Evolutionary conservation across 164 flowering plant genomes (phyloP).

Genomic region (Paratinospora sagittata): DNA sequence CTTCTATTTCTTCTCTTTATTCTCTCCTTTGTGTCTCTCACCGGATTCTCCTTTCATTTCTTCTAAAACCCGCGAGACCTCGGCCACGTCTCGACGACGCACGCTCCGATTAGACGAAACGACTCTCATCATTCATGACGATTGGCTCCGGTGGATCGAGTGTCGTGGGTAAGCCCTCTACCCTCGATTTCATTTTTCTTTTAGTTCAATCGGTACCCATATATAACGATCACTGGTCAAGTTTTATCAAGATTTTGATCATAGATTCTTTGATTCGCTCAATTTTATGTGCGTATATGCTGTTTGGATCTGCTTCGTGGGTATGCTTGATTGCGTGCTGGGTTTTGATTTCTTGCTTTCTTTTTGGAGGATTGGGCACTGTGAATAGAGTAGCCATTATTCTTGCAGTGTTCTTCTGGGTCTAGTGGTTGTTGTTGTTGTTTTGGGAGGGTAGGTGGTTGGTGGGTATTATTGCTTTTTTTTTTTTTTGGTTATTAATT

Average conservation of each 20-base stretch:
- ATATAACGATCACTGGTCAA: not conserved
- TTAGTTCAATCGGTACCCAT: not conserved
- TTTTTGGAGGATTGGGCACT: not conserved
- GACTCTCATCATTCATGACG: constrained; percentile 44
- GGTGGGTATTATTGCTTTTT: too few relatives aligned
- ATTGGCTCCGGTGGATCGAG: constrained; percentile 82
- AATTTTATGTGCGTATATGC: not conserved
- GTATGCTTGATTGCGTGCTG: too few relatives aligned
- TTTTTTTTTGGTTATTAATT: too few relatives aligned
- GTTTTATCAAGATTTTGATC: not conserved
- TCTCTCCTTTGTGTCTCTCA: constrained; percentile 8
- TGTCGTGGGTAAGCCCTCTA: constrained; percentile 56
- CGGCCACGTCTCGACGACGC: constrained; percentile 27
- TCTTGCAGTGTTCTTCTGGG: too few relatives aligned
- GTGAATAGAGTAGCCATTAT: too few relatives aligned
- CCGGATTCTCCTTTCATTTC: constrained; percentile 7
- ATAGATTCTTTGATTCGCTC: not conserved
- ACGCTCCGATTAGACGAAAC: not conserved
- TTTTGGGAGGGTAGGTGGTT: too few relatives aligned
- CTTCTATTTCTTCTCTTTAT: not conserved
- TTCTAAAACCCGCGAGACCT: not conserved
- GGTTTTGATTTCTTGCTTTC: not conserved
- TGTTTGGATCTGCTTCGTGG: not conserved
- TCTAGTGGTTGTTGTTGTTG: too few relatives aligned
- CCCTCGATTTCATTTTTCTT: not conserved